A percentile compares a stretch with the other conserved stretches of the same genome.
phyloP scores from a whole-genome alignment of 2,329 filamentous ascomycete genomes.

The Remersonia thermophila region DNA sequence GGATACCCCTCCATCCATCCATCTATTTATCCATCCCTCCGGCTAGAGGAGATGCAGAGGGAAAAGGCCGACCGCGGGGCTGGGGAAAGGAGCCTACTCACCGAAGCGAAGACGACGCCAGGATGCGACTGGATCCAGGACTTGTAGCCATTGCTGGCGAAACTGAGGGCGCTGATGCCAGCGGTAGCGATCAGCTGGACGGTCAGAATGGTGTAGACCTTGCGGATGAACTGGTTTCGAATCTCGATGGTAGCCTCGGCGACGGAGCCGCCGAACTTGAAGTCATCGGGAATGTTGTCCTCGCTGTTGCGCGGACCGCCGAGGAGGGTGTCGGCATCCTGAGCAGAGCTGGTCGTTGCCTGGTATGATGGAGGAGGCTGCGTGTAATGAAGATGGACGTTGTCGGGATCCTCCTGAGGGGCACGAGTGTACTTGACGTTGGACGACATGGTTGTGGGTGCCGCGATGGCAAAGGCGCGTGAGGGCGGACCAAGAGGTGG shows the following conservation, averaged over 20 bases:
- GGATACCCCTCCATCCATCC: too few species aligned
- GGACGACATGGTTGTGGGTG: slow-evolving; percentile 22
- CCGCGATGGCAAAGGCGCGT: not conserved
- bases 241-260: slow-evolving; percentile 91
- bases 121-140: slow-evolving; percentile 74
- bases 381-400: slow-evolving; percentile 49
- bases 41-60: too few species aligned
- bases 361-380: slow-evolving; percentile 76
- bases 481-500: not conserved
- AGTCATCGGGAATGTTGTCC: slow-evolving; percentile 92
- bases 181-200: slow-evolving; percentile 81
- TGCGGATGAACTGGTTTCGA: slow-evolving; percentile 90
- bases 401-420: slow-evolving; percentile 78
- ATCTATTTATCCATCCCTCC: too few species aligned
- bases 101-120: slow-evolving; percentile 75
- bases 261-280: slow-evolving; percentile 95
- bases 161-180: slow-evolving; percentile 68
- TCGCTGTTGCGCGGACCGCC: slow-evolving; percentile 63
- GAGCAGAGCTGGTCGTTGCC: slow-evolving; percentile 40
- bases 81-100: slow-evolving; percentile 27
- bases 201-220: slow-evolving; percentile 97
- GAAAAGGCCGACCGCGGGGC: not conserved
- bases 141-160: slow-evolving; percentile 70
- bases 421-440: slow-evolving; percentile 74
- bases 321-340: slow-evolving; percentile 45